A percentile compares a stretch with the other conserved stretches of the same genome.
Evolutionary conservation across 805 yeast genomes (phyloP).

Genomic region (Yarrowia keelungensis): DNA sequence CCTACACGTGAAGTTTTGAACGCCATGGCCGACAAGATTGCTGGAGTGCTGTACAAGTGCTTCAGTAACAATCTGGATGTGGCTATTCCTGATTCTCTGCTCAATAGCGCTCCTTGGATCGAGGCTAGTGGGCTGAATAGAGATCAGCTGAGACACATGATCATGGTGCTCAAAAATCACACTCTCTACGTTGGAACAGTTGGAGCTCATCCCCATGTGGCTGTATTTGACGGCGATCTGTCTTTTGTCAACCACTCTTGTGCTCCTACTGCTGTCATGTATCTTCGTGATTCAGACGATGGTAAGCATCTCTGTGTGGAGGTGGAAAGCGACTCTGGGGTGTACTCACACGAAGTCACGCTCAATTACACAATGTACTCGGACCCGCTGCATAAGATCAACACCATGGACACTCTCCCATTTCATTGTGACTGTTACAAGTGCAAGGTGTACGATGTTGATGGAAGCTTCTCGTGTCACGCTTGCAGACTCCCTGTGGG

Average conservation of each 20-base stretch:
- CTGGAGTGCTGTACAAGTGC: not conserved
- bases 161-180: constrained; percentile 24
- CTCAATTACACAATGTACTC: constrained; percentile 33
- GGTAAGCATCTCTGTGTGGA: constrained; percentile 31
- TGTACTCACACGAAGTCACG: constrained; percentile 16
- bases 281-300: constrained; percentile 6
- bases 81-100: constrained; percentile 13
- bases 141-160: constrained; percentile 14
- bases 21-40: constrained; percentile 21
- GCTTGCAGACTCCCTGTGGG: constrained; percentile 32
- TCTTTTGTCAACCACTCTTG: constrained; percentile 35
- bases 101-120: constrained; percentile 33
- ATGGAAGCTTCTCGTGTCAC: constrained; percentile 29
- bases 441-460: constrained; percentile 24
- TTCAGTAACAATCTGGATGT: not conserved
- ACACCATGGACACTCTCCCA: constrained; percentile 17
- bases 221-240: constrained; percentile 19
- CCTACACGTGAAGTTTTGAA: constrained; percentile 1
- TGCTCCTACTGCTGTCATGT: constrained; percentile 32
- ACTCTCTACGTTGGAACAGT: constrained; percentile 21
- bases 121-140: constrained; percentile 16
- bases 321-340: not conserved
- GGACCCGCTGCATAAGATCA: constrained; percentile 30
- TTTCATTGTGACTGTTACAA: constrained; percentile 35
- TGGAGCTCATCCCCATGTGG: constrained; percentile 26